Evolutionary conservation across 2,329 filamentous ascomycete species (phyloP), one percentile per base, ranked within the genome.

Genomic region (Magnaporthiopsis poae): DNA sequence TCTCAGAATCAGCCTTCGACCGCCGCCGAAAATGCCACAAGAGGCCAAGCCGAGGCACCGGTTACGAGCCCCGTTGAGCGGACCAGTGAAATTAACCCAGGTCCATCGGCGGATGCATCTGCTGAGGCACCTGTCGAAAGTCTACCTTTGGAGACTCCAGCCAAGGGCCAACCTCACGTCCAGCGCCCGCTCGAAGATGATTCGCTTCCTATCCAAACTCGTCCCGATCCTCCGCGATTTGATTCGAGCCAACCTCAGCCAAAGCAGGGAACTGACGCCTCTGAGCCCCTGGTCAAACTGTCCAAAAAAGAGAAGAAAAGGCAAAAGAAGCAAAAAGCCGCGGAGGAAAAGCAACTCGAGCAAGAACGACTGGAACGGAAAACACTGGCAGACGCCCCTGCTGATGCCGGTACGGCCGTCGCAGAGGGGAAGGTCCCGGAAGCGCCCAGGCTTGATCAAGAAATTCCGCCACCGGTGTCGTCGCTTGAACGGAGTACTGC

Each of bases 311-410:
- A 71, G 67, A 73, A 71, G 68, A 65, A 65, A 21, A 71, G 70
- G 64, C 68, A 67, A 35, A 70, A 69, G 62, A 66, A 52, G 35
- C 35, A 13, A 5, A 52, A 73, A 71, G 67, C 69, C 68, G 35
- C 64, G 69, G 33, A 75, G 74, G 69, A 74, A 75, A 65, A 70
- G 71, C 62, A 77, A 77, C 71, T 75, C 75, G 69, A 74, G 72
- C 68, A 61, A 61, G 36, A 61, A 31, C 46, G 61, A 3, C 63
- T 27, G 9, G 63, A 65, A 39, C 21, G 7, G n/a, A 56, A 65
- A 39, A 21, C 56, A 9, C 21, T 7, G 13, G 5, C 39, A 52
- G 15, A 52, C 5, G 39, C 21, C 39, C 39, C 15, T 21, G 5
- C 18, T 52, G 39, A 52, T 52, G 39, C 18, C 18, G 39, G 15